Percentiles rank a stretch among this genome's conserved stretches.
Conservation (phyloP, 805 yeast species). For the Kazachstania kunashirensis region DNA sequence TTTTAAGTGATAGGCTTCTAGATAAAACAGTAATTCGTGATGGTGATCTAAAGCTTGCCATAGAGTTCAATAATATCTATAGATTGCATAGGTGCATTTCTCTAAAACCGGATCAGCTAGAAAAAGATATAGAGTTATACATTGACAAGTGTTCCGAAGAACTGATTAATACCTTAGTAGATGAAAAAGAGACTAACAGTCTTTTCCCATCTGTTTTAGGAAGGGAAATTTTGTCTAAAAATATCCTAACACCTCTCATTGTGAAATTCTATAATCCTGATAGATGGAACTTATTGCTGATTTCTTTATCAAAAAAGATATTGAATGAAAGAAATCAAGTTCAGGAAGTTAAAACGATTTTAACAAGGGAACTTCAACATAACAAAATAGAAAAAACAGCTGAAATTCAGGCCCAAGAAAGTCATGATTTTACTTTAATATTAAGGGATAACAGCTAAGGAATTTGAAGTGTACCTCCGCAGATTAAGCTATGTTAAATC, state of each 20-base stretch:
- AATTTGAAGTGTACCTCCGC: conserved; percentile 24
- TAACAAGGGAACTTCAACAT: conserved; percentile 50
- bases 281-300: conserved; percentile 60
- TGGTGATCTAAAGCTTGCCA: conserved; percentile 35
- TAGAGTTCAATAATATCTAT: conserved; percentile 30
- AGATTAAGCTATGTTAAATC: conserved; percentile 14
- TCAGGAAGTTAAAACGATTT: conserved; percentile 54
- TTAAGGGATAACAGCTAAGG: conserved; percentile 9
- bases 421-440: conserved; percentile 8
- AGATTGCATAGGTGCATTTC: conserved; percentile 51
- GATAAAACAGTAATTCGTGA: conserved; percentile 29
- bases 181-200: conserved; percentile 36
- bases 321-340: conserved; percentile 70
- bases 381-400: conserved; percentile 1
- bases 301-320: conserved; percentile 49
- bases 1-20: conserved; percentile 18
- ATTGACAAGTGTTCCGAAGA: conserved; percentile 35
- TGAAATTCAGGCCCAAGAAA: background rate
- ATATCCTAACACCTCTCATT: conserved; percentile 44
- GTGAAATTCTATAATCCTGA: conserved; percentile 59
- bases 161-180: conserved; percentile 40
- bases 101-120: conserved; percentile 27
- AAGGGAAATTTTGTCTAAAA: conserved; percentile 53
- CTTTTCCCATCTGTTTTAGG: conserved; percentile 41
- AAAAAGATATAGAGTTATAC: conserved; percentile 40